These are phyloP conservation scores for Colletotrichum plurivorum DNA, from an alignment of 2,329 filamentous ascomycete species.

Conservation along the genomic window DNA sequence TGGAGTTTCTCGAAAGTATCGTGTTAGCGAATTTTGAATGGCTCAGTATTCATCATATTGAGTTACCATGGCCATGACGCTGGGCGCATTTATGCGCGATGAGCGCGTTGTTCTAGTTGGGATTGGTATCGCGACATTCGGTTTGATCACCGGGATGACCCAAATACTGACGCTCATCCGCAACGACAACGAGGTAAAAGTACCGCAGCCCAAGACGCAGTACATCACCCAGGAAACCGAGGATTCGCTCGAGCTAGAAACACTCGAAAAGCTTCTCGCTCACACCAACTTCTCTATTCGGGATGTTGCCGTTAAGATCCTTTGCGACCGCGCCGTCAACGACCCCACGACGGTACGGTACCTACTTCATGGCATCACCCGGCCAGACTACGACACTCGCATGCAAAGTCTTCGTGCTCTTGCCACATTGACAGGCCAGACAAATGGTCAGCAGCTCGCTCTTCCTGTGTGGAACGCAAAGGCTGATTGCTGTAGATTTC, in stretches of 20 bases:
- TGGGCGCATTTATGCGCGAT: conserved; percentile 58
- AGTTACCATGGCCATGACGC: conserved; percentile 34
- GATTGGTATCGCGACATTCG: conserved; percentile 70
- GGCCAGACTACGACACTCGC: conserved; percentile 71
- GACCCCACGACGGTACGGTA: conserved; percentile 65
- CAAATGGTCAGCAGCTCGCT: conserved; percentile 37
- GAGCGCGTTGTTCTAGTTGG: conserved; percentile 68
- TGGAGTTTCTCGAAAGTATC: neutral
- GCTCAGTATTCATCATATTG: neutral
- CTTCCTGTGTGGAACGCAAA: conserved; percentile 7
- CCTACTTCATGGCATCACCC: conserved; percentile 71
- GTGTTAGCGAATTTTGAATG: conserved; percentile 13
- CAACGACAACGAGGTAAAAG: conserved; percentile 76
- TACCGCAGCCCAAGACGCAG: conserved; percentile 74
- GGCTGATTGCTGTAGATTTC: conserved; percentile 42
- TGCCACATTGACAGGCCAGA: conserved; percentile 65
- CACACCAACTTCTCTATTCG: conserved; percentile 82
- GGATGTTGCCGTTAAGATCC: conserved; percentile 74
- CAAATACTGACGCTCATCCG: conserved; percentile 72
- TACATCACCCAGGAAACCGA: conserved; percentile 84
- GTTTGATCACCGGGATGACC: conserved; percentile 70
- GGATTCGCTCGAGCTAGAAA: conserved; percentile 76
- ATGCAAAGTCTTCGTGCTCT: conserved; percentile 70
- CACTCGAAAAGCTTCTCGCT: conserved; percentile 75
- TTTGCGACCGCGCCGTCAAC: conserved; percentile 71